Conservation (phyloP, 768 basidiomycete genomes). For the Cubamyces sp. region DNA sequence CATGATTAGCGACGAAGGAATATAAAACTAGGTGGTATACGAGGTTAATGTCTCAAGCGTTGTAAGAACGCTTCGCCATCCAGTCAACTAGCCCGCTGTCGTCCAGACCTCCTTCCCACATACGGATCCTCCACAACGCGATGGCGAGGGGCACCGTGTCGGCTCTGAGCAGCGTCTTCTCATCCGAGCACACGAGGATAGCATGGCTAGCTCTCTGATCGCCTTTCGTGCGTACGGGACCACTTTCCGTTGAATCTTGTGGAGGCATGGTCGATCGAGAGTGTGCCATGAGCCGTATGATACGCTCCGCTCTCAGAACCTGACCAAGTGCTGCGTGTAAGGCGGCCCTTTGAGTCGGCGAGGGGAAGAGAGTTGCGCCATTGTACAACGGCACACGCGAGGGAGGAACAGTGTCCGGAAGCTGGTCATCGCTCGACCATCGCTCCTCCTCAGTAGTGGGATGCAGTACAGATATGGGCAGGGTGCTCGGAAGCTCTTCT, state of each 20-base stretch:
- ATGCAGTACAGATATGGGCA: constrained; percentile 36
- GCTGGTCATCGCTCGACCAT: not conserved
- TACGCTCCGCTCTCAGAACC: constrained; percentile 53
- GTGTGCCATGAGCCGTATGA: constrained; percentile 23
- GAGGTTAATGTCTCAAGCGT: not conserved
- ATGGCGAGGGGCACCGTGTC: constrained; percentile 69
- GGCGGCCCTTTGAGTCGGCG: constrained; percentile 59
- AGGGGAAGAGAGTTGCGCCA: constrained; percentile 65
- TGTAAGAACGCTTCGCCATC: constrained; percentile 1
- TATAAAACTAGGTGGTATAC: not conserved
- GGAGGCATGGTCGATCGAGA: not conserved
- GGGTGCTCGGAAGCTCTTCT: constrained; percentile 10
- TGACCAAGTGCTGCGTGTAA: constrained; percentile 53
- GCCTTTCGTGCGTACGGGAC: constrained; percentile 24
- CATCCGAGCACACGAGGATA: constrained; percentile 63
- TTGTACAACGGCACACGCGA: constrained; percentile 68
- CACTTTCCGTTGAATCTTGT: not conserved
- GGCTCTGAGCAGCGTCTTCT: constrained; percentile 50
- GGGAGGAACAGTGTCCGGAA: constrained; percentile 36
- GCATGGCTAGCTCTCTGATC: constrained; percentile 65
- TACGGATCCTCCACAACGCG: constrained; percentile 77
- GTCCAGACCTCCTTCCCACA: constrained; percentile 63
- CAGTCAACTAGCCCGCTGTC: constrained; percentile 7
- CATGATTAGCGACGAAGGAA: not conserved
- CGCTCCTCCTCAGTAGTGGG: constrained; percentile 23